Conservation (phyloP, 208 protist genomes). For the Trypanosoma boissoni region DNA sequence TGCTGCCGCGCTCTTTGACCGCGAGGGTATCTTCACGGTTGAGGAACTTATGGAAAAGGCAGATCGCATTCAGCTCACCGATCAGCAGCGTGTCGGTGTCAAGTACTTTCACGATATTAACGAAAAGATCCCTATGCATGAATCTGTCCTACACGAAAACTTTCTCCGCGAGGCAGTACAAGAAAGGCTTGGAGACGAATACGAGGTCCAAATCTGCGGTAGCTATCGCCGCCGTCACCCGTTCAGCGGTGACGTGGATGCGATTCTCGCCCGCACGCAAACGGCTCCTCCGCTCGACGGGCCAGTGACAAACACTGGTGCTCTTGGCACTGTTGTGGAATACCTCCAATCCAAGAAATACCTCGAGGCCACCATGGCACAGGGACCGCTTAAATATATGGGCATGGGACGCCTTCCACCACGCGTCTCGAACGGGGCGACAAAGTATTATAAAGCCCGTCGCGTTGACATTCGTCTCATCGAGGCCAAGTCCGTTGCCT, state of each 20-base stretch:
- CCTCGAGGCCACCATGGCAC: slow-evolving; percentile 87
- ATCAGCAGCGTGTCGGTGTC: slow-evolving; percentile 84
- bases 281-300: slow-evolving; percentile 48
- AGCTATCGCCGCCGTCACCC: slow-evolving; percentile 85
- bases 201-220: slow-evolving; percentile 80
- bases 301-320: slow-evolving; percentile 73
- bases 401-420: slow-evolving; percentile 84
- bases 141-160: slow-evolving; percentile 85
- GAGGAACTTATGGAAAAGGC: slow-evolving; percentile 86
- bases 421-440: slow-evolving; percentile 62
- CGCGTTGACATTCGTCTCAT: slow-evolving; percentile 91
- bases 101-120: slow-evolving; percentile 92
- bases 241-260: slow-evolving; percentile 86
- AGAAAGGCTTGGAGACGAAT: slow-evolving; percentile 63
- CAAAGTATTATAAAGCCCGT: slow-evolving; percentile 84
- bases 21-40: slow-evolving; percentile 86
- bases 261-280: slow-evolving; percentile 72
- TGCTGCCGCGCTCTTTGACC: slow-evolving; percentile 82
- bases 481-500: slow-evolving; percentile 79
- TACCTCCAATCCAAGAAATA: slow-evolving; percentile 60
- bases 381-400: slow-evolving; percentile 89
- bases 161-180: slow-evolving; percentile 60
- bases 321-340: slow-evolving; percentile 57
- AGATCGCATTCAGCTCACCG: slow-evolving; percentile 69
- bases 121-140: slow-evolving; percentile 90